Percentiles rank a stretch among this genome's conserved stretches.
Evolutionary conservation across 805 yeast genomes (phyloP).

Genomic region (Candida oleophila): DNA sequence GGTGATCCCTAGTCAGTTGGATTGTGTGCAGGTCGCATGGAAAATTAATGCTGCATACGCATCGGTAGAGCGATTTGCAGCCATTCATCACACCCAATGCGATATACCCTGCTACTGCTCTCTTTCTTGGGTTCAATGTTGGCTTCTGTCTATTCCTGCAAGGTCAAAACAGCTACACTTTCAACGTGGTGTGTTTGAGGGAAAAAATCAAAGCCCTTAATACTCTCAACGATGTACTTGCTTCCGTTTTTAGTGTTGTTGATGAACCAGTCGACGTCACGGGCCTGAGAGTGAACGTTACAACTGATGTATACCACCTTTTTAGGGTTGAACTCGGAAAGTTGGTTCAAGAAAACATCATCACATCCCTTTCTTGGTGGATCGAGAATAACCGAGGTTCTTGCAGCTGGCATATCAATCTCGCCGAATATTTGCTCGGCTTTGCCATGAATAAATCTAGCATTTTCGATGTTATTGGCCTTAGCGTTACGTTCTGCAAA

Average conservation of each 20-base stretch:
- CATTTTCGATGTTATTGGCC: conserved; percentile 71
- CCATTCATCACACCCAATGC: conserved; percentile 2
- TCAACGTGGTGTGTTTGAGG: conserved; percentile 94
- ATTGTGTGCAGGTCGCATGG: not conserved
- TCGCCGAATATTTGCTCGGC: conserved; percentile 86
- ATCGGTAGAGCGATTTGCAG: conserved; percentile 8
- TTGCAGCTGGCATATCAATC: conserved; percentile 68
- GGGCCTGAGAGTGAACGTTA: conserved; percentile 96
- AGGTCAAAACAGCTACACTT: conserved; percentile 70
- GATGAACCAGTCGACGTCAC: conserved; percentile 85
- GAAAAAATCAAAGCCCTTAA: conserved; percentile 95
- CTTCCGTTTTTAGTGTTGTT: conserved; percentile 61
- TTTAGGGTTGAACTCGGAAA: conserved; percentile 79
- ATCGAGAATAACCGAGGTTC: conserved; percentile 89
- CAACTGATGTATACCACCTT: conserved; percentile 93
- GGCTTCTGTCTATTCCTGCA: conserved; percentile 8
- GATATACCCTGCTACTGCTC: too few relatives aligned
- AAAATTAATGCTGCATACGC: too few relatives aligned
- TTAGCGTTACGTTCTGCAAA: conserved; percentile 84
- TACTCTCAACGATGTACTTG: conserved; percentile 69
- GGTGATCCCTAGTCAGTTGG: not conserved
- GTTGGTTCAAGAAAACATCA: conserved; percentile 78
- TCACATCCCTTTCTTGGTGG: conserved; percentile 99
- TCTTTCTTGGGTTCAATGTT: not conserved
- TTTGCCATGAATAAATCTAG: conserved; percentile 84